phyloP scores from a whole-genome alignment of 2,329 filamentous ascomycete species.

The Pseudopyricularia cyperi region DNA sequence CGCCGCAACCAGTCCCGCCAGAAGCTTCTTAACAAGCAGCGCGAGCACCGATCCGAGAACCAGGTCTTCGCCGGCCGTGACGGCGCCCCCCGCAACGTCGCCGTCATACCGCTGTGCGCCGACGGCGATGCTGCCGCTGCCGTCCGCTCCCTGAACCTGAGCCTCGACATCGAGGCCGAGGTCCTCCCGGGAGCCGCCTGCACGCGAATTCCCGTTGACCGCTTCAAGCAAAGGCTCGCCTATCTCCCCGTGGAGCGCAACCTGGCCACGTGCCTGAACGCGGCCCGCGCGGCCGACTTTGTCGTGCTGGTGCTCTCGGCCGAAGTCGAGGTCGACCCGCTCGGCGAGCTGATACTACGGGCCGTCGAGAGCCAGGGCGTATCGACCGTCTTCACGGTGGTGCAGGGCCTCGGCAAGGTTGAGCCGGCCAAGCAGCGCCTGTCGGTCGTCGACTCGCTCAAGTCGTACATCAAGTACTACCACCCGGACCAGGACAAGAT shows the following conservation, averaged over 20 bases:
- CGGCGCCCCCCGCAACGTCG: constrained; percentile 77
- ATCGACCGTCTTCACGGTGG: constrained; percentile 78
- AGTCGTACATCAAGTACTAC: constrained; percentile 88
- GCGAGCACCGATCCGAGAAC: constrained; percentile 65
- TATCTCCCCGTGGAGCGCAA: constrained; percentile 68
- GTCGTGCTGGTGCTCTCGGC: constrained; percentile 77
- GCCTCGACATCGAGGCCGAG: constrained; percentile 64
- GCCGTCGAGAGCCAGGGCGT: constrained; percentile 89
- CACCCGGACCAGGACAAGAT: constrained; percentile 87
- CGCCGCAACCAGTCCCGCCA: constrained; percentile 92
- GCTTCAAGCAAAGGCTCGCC: constrained; percentile 90
- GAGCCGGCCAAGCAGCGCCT: constrained; percentile 68
- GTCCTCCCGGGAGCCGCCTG: constrained; percentile 36
- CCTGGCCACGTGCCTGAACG: constrained; percentile 67
- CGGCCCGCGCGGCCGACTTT: constrained; percentile 80
- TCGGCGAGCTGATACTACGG: constrained; percentile 75
- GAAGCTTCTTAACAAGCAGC: constrained; percentile 69
- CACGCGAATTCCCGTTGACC: constrained; percentile 60
- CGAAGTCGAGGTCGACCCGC: constrained; percentile 67
- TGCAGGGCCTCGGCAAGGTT: constrained; percentile 65
- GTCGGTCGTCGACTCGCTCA: constrained; percentile 69
- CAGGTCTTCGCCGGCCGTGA: constrained; percentile 78
- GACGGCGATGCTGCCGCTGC: constrained; percentile 56
- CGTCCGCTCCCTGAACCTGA: constrained; percentile 58
- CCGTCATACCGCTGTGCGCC: constrained; percentile 70